Conservation (phyloP, 2,329 filamentous ascomycete species). For the Fusarium sp. region DNA sequence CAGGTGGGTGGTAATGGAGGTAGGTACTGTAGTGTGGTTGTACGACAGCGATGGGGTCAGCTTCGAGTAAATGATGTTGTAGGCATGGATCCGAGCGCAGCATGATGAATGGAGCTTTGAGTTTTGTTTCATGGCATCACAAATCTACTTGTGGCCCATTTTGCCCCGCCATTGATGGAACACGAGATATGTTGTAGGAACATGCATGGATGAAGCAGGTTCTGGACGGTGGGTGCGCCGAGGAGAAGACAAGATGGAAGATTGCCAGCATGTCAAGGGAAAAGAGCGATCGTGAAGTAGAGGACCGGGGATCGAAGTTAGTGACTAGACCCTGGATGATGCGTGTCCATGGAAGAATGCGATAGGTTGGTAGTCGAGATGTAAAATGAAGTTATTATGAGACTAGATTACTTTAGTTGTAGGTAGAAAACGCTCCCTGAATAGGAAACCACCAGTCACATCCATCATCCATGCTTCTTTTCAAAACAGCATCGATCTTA, state of each 20-base stretch:
- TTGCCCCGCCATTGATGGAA: slow-evolving; percentile 23
- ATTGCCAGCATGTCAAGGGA: neutral
- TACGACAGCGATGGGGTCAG: slow-evolving; percentile 3
- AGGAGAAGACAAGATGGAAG: slow-evolving; percentile 4
- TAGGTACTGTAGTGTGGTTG: slow-evolving; percentile 7
- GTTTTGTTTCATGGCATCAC: slow-evolving; percentile 14
- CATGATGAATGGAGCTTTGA: neutral
- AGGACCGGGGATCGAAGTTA: neutral
- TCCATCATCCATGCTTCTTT: slow-evolving; percentile 20
- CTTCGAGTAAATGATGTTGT: slow-evolving; percentile 12
- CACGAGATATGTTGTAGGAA: slow-evolving; percentile 18
- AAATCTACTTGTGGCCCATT: slow-evolving; percentile 18
- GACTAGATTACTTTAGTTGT: slow-evolving; percentile 4
- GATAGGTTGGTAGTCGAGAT: neutral
- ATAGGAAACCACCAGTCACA: slow-evolving; percentile 13
- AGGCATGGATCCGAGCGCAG: slow-evolving; percentile 12
- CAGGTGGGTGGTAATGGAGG: neutral
- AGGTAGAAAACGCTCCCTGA: slow-evolving; percentile 5
- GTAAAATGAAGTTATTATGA: slow-evolving; percentile 11
- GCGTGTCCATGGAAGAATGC: neutral
- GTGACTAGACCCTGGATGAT: neutral
- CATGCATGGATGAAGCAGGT: slow-evolving; percentile 8
- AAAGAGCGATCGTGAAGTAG: slow-evolving; percentile 1
- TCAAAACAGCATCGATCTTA: slow-evolving; percentile 27
- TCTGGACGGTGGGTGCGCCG: slow-evolving; percentile 15